Evolutionary conservation across 768 basidiomycete genomes (phyloP).

Genomic region (Auricularia sp.): DNA sequence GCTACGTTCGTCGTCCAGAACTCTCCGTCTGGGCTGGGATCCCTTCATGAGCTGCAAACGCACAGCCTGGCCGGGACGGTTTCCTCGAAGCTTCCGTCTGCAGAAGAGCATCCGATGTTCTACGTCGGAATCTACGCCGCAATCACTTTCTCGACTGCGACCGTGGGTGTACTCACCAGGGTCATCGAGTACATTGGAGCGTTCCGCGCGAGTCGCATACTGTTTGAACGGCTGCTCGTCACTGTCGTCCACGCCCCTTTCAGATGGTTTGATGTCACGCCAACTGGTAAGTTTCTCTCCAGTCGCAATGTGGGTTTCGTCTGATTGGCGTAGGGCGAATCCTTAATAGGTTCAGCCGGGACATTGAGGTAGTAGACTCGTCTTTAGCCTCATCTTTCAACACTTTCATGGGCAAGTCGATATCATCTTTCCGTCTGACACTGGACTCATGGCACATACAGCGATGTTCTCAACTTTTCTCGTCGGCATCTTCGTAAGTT

Average conservation of each 20-base stretch:
- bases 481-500: constrained; percentile 7
- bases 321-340: constrained; percentile 11
- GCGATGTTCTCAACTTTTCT: not conserved
- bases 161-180: constrained; percentile 11
- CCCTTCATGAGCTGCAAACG: not conserved
- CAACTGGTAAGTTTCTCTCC: not conserved
- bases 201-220: constrained; percentile 27
- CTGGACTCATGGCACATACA: constrained; percentile 31
- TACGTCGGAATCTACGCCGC: constrained; percentile 15
- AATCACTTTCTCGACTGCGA: constrained; percentile 13
- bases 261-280: constrained; percentile 25
- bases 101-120: constrained; percentile 17
- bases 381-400: constrained; percentile 34
- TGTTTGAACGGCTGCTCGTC: constrained; percentile 45
- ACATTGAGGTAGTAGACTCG: constrained; percentile 18
- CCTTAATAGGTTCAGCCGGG: constrained; percentile 20
- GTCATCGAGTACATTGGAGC: constrained; percentile 38
- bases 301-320: not conserved
- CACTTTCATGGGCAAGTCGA: constrained; percentile 37
- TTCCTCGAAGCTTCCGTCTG: constrained; percentile 10
- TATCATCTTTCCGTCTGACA: constrained; percentile 63
- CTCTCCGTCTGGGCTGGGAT: not conserved
- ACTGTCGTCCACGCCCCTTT: constrained; percentile 75
- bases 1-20: not conserved
- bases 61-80: not conserved